Percentiles rank a stretch among this genome's conserved stretches.
These are phyloP conservation scores for Lepidopterella palustris DNA, from an alignment of 495 filamentous ascomycete genomes.

Conservation along the genomic window DNA sequence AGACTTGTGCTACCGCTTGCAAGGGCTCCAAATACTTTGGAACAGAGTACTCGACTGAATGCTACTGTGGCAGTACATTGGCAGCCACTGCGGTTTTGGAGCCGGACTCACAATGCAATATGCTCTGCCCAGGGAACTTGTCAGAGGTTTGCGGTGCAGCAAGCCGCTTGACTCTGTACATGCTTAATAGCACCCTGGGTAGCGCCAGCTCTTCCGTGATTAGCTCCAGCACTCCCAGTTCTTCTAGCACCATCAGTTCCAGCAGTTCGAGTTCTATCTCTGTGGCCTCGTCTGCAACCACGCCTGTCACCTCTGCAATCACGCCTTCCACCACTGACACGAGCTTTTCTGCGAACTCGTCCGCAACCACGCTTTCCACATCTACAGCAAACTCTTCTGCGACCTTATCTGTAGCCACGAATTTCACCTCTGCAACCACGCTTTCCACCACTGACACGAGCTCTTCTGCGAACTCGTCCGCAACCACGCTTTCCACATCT, in stretches of 20 bases:
- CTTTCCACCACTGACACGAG: not conserved
- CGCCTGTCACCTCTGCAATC: not conserved
- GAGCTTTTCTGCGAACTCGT: not conserved
- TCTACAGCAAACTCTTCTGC: not conserved
- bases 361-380: not conserved
- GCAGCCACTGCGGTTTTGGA: not conserved
- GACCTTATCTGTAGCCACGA: not conserved
- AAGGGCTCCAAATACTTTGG: conserved; percentile 31
- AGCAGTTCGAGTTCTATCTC: not conserved
- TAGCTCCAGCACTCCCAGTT: not conserved
- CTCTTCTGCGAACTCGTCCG: no score
- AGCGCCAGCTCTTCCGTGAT: not conserved
- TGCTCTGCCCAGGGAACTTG: conserved; percentile 12
- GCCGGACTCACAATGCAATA: conserved; percentile 7
- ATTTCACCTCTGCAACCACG: not conserved
- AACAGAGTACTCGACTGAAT: conserved; percentile 34
- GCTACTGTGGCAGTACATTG: conserved; percentile 34
- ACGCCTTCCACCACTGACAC: not conserved
- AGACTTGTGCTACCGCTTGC: conserved; percentile 30
- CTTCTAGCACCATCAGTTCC: not conserved
- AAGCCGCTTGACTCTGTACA: conserved; percentile 7
- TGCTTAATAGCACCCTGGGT: not conserved
- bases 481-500: no score
- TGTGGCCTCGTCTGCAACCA: not conserved
- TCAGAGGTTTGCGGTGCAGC: conserved; percentile 19